Base-by-base conservation (phyloP, 106 monocot genomes). In the Apostasia shenzhenica region DNA sequence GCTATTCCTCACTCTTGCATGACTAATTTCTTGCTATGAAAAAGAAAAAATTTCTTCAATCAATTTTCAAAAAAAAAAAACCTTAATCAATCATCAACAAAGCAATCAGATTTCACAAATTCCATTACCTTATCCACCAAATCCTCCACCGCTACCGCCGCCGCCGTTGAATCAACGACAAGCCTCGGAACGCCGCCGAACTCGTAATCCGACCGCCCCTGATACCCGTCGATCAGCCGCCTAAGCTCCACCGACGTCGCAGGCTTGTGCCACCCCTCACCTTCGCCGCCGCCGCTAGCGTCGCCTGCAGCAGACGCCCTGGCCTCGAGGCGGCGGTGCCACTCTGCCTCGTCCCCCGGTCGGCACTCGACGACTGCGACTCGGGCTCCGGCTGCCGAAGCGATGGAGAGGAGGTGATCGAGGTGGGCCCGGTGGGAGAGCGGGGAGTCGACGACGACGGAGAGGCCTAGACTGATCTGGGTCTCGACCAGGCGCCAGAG, bases 381-480 rank as follows among this genome's bases (percentile, higher is more conserved):
- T 0, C 61, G 56, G 5, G 77, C 79, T 1, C 67, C 77, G 10
- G 6, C 40, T 1, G 41, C 57, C 41, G 39, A 37, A 8, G 81
- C 79, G n/a, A 79, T 42, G 13, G 44, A 42, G 43, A 79, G 59
- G 54, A 92, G 77, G 46, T 48, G 60, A 67, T 92, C 92, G 43
- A 97, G 85, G 72, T 81, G 86, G 52, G 80, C 11, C 2, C 70
- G 70, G 61, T 73, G 68, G 46, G 95, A 97, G 63, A 92, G 84
- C 0, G 95, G 95, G 38, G 89, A 92, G 77, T 97, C 92, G 63
- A 97, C 63, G 70, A 97, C 79, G 48, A 97, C 72, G 55, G 86
- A 67, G 73, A 92, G 73, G 26, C 82, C 78, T 47, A 86, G 81
- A 12, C 12, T 45, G 60, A 89, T 67, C 75, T 97, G 95, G 51